Base-by-base conservation (phyloP, 2,329 filamentous ascomycete species). In the Chaetomiaceae sp. region DNA sequence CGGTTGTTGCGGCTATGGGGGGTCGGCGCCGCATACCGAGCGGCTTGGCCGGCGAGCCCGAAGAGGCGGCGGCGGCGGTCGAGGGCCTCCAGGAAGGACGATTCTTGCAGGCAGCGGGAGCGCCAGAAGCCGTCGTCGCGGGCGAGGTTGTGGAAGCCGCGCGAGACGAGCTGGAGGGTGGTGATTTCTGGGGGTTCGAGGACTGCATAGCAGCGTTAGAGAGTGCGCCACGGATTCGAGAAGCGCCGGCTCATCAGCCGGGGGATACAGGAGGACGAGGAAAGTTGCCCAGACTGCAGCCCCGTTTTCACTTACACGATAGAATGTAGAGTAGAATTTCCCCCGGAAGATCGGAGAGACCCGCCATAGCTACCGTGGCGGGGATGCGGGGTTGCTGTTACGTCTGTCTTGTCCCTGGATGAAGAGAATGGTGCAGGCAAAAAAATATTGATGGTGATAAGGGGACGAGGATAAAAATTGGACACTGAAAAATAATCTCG, bases 61-160 rank as follows among this genome's bases (percentile, higher is more conserved):
- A 79, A 64, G 20, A 75, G 68, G 0, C 73, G 70, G 27, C 75
- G 66, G 64, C 77, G 74, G 14, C 79, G 76, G 53, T 76, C 77
- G 21, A 88, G 77, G n/a, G 75, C 72, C 29, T 81, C 77, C 62
- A 86, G 80, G 66, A 85, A 85, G 30, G 76, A 67, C 14, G 89
- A 92, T 53, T 83, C 74, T 32, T 84, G 76, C 66, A 94, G 89
- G 67, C 87, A 91, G 65, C 85, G 77, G 3, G 77, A 71, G 57
- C 86, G 86, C 91, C 91, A 96, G 32, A 92, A 73, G 34, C 76
- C 79, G 62, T 87, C 80, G 65, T 95, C 89, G 52, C 89, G 84
- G 34, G 82, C 85, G 37, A 94, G 74, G 27, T 73, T 69, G 25
- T 85, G 77, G 54, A 92, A 80, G 40, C 75, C 77, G 58, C 76